phyloP scores from a whole-genome alignment of 768 basidiomycete genomes.

The Austroboletus eburneus region DNA sequence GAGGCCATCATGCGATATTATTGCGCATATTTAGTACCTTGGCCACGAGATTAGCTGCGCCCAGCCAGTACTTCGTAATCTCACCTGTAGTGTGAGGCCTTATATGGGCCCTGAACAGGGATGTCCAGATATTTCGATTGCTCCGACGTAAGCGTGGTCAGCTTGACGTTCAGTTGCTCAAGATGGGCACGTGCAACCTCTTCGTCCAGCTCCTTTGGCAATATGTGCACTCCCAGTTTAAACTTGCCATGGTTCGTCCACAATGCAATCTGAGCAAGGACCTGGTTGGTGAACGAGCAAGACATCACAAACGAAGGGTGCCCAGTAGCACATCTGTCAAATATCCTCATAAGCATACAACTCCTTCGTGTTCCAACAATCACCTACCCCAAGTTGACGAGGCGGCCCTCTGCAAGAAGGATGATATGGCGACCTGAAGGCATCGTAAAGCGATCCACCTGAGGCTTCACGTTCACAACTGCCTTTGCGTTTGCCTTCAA shows the following conservation, averaged over 20 bases:
- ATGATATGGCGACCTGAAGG: slow-evolving; percentile 89
- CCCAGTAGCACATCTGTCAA: slow-evolving; percentile 83
- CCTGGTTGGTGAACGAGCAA: slow-evolving; percentile 99
- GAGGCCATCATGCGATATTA: slow-evolving; percentile 53
- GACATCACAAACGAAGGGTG: slow-evolving; percentile 99
- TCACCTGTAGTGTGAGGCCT: slow-evolving; percentile 66
- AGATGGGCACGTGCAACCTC: slow-evolving; percentile 98
- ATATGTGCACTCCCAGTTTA: slow-evolving; percentile 96
- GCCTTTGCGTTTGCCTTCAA: slow-evolving; percentile 88
- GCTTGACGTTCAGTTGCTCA: slow-evolving; percentile 86
- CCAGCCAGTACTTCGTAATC: background rate
- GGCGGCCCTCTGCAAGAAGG: slow-evolving; percentile 96
- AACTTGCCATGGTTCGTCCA: slow-evolving; percentile 93
- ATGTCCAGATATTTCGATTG: slow-evolving; percentile 94
- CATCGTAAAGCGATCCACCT: slow-evolving; percentile 98
- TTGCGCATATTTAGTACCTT: slow-evolving; percentile 31
- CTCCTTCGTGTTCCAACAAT: background rate
- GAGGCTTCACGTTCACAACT: slow-evolving; percentile 91
- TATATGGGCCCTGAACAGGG: slow-evolving; percentile 77
- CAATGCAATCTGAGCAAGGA: slow-evolving; percentile 95
- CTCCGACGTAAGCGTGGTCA: slow-evolving; percentile 65
- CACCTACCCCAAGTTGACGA: slow-evolving; percentile 92
- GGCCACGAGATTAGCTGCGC: background rate
- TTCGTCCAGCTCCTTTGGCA: slow-evolving; percentile 98
- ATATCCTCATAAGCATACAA: slow-evolving; percentile 5